Percentiles rank a stretch among this genome's conserved stretches.
phyloP scores from a whole-genome alignment of 2,329 filamentous ascomycete genomes.

The Podosphaera aphanis region DNA sequence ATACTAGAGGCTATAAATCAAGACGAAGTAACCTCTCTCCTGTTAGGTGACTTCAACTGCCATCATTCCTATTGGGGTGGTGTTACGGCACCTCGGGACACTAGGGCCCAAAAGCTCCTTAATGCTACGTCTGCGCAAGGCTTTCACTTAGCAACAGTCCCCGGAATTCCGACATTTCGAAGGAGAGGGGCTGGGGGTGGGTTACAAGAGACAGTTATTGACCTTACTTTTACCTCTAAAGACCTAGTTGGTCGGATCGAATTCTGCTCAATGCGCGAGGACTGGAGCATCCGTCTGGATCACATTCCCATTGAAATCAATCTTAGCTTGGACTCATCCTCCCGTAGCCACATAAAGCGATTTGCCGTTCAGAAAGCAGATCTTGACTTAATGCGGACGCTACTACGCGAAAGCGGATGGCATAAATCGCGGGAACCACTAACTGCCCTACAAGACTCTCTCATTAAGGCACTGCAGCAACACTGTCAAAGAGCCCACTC shows the following conservation, averaged over 20 bases:
- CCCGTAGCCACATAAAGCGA: not conserved
- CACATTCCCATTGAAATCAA: constrained; percentile 1
- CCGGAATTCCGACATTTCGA: not conserved
- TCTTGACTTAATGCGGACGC: not conserved
- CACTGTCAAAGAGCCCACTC: not conserved
- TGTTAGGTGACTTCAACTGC: constrained; percentile 2
- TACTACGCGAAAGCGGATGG: not conserved
- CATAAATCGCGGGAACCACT: not conserved
- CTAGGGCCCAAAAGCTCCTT: not conserved
- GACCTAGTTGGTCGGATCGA: not conserved
- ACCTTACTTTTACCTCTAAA: not conserved
- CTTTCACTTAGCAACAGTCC: not conserved
- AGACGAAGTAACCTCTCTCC: no score
- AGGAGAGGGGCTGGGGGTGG: not conserved
- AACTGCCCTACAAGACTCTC: not conserved
- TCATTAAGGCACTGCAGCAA: not conserved
- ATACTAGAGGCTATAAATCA: no score
- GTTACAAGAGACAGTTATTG: not conserved
- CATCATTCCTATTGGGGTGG: not conserved
- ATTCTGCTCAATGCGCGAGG: not conserved
- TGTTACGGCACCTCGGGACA: not conserved
- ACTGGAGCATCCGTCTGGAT: not conserved
- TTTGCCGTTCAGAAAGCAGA: not conserved
- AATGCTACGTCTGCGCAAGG: not conserved
- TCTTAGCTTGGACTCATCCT: not conserved